Evolutionary conservation across 2,329 filamentous ascomycete species (phyloP), one percentile per base, ranked within the genome.

Genomic region (Cladophialophora bantiana): DNA sequence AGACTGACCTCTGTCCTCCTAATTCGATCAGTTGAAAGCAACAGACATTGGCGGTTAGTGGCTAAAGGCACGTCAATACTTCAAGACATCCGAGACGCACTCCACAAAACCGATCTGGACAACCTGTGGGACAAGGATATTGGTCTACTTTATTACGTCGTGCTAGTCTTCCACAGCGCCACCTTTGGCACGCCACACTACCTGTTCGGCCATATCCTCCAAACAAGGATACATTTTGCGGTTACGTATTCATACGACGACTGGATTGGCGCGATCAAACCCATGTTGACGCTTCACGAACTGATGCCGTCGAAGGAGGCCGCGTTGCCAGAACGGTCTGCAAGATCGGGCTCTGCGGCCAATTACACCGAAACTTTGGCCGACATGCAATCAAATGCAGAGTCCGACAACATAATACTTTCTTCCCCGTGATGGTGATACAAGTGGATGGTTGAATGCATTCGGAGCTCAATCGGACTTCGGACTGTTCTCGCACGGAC

Each of bases 101-200:
- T 68, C 20, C 40, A 65, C 5, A 66, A 38, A 15, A 68, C 66
- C 18, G 62, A 62, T 12, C 18, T 63, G 26, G 66, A 42, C 12
- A 45, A 38, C 9, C 48, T 66, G 7, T 68, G 66, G 66, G 54
- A 40, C 4, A 66, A 60, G 38, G 62, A 68, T 13, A 53, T 66
- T 26, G 66, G 66, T 3, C 63, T 66, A 6, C 62, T 68, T 6
- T 68, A 68, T 40, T 68, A 56, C 53, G 59, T 68, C 20, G 50
- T 59, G 20, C 26, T 68, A n/a, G 55, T 68, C 12, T 68, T 65
- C 32, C 59, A 62, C 63, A 62, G 62, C 48, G 66, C 66, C 3
- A 50, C 66, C 18, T 68, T 65, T 45, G 63, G 59, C 18, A 62
- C 66, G 5, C 26, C 59, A 4, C 53, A 68, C 2, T 68, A 68